Evolutionary conservation across 2,329 filamentous ascomycete species (phyloP).

Genomic region (Microsporum ferrugineum): DNA sequence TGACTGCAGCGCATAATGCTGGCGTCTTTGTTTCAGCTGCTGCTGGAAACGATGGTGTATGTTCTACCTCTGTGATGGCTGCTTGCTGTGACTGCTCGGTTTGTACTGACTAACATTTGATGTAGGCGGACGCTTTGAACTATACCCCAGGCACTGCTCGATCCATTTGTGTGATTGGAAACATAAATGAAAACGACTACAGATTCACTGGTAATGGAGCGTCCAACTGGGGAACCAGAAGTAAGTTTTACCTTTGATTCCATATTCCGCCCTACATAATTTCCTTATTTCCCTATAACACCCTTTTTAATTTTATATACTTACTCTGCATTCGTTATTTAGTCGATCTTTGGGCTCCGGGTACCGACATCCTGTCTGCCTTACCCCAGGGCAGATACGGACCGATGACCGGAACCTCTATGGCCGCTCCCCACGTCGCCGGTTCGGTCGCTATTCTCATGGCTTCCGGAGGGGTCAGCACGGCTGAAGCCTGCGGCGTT

Average conservation of each 20-base stretch:
- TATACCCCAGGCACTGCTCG: slow-evolving; percentile 29
- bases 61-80: background rate
- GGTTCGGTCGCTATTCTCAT: slow-evolving; percentile 44
- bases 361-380: slow-evolving; percentile 40
- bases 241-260: background rate
- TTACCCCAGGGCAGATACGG: slow-evolving; percentile 41
- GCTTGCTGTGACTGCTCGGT: background rate
- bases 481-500: slow-evolving; percentile 34
- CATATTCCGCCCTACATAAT: no score
- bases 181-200: slow-evolving; percentile 23
- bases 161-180: slow-evolving; percentile 31
- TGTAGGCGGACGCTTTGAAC: slow-evolving; percentile 22
- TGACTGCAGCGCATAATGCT: slow-evolving; percentile 24
- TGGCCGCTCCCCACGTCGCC: slow-evolving; percentile 36
- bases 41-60: slow-evolving; percentile 29
- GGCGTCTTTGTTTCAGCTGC: slow-evolving; percentile 33
- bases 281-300: background rate
- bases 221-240: slow-evolving; percentile 33
- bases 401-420: slow-evolving; percentile 27
- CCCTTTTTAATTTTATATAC: background rate
- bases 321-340: background rate
- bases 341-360: slow-evolving; percentile 48
- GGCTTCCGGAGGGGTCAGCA: slow-evolving; percentile 37
- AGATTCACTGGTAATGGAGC: slow-evolving; percentile 19
- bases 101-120: background rate